These are phyloP conservation scores for Trichocladium uniseriatum DNA, from an alignment of 495 filamentous ascomycete genomes.

Conservation along the genomic window DNA sequence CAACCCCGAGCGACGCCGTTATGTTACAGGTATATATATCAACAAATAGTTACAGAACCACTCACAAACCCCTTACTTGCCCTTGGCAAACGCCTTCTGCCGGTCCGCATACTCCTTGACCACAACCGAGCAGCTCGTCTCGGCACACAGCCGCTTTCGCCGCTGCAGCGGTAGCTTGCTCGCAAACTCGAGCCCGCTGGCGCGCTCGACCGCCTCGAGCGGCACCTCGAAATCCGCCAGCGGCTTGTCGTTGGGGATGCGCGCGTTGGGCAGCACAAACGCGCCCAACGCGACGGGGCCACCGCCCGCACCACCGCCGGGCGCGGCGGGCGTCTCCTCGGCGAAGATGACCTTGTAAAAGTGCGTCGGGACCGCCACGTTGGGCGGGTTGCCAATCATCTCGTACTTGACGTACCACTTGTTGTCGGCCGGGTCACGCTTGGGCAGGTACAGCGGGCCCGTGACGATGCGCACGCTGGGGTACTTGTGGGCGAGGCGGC, in stretches of 20 bases:
- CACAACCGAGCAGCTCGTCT: conserved; percentile 69
- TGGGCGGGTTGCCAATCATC: conserved; percentile 91
- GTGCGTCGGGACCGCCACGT: conserved; percentile 91
- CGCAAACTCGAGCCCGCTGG: conserved; percentile 86
- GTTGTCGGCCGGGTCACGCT: conserved; percentile 62
- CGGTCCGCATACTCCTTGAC: conserved; percentile 67
- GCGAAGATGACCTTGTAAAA: conserved; percentile 98
- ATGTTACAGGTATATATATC: no score
- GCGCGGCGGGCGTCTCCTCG: conserved; percentile 50
- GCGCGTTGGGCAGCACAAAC: conserved; percentile 90
- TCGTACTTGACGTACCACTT: conserved; percentile 96
- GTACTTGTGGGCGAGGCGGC: conserved; percentile 66
- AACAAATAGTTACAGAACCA: background rate
- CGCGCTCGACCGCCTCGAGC: conserved; percentile 81
- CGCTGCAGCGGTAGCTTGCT: conserved; percentile 60
- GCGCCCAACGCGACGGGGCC: conserved; percentile 80
- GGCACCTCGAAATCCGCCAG: conserved; percentile 90
- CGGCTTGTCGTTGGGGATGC: conserved; percentile 77
- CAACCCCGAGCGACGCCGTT: no score
- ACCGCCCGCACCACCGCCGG: conserved; percentile 26
- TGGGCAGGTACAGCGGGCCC: conserved; percentile 85
- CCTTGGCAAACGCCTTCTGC: conserved; percentile 48
- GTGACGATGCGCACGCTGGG: conserved; percentile 87
- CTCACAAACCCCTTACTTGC: background rate
- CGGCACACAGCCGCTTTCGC: conserved; percentile 73